Percentiles rank a stretch among this genome's conserved stretches.
Conservation (phyloP, 345 rosid species). For the Camelina hispida region DNA sequence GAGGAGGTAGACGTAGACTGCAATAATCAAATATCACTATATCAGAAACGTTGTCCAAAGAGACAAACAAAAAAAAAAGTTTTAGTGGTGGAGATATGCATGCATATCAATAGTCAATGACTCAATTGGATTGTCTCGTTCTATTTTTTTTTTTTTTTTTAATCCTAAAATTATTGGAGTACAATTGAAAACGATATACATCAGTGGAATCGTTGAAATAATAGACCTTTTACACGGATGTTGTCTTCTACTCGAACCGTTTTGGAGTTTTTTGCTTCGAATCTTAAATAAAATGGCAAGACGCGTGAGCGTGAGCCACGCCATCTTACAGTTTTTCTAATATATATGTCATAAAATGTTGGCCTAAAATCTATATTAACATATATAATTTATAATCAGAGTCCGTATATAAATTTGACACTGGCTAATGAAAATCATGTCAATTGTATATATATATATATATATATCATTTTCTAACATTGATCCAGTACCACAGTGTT, state of each 20-base stretch:
- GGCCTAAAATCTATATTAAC: conserved; percentile 6
- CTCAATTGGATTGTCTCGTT: conserved; percentile 15
- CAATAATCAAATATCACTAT: too few relatives aligned
- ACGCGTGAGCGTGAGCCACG: conserved; percentile 23
- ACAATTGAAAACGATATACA: background rate
- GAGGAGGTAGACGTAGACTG: background rate
- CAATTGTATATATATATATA: background rate
- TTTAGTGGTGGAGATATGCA: background rate
- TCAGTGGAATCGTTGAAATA: conserved; percentile 39
- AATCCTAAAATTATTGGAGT: background rate
- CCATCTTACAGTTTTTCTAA: background rate
- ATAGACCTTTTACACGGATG: conserved; percentile 37
- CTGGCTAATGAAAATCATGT: background rate
- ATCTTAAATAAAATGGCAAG: conserved; percentile 6
- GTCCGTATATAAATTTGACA: background rate
- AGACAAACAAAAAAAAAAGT: too few relatives aligned
- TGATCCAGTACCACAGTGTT: background rate
- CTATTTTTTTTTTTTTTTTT: background rate
- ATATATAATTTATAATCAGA: background rate
- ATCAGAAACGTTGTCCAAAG: too few relatives aligned
- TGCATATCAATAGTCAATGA: conserved; percentile 7
- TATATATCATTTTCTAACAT: background rate
- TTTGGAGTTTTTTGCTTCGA: conserved; percentile 19
- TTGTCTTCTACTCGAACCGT: conserved; percentile 27
- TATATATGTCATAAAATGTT: background rate